A percentile compares a stretch with the other conserved stretches of the same genome.
Conservation (phyloP, 2,329 filamentous ascomycete genomes). For the Sarocladium kiliense region DNA sequence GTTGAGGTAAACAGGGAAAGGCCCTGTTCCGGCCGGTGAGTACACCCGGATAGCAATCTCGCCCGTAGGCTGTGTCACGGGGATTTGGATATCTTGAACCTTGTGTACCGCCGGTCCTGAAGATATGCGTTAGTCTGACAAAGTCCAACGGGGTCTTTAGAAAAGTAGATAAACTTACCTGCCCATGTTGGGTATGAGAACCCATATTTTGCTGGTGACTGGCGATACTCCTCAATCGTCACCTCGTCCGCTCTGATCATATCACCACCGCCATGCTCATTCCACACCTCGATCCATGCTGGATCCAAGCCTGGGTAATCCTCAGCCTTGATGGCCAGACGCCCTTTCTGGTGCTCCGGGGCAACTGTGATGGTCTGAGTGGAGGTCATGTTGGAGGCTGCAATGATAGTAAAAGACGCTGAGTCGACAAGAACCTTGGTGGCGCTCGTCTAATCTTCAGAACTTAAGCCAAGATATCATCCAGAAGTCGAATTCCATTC, state of each 20-base stretch:
- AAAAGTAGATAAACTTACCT: too few relatives aligned
- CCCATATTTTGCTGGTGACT: slow-evolving; percentile 20
- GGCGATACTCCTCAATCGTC: slow-evolving; percentile 20
- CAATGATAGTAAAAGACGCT: not conserved
- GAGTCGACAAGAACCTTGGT: too few relatives aligned
- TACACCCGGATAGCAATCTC: slow-evolving; percentile 20
- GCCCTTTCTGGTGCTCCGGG: not conserved
- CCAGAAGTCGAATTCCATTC: not conserved
- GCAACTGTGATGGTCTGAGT: not conserved
- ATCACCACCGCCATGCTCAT: slow-evolving; percentile 18
- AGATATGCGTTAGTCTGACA: too few relatives aligned
- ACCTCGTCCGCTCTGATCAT: slow-evolving; percentile 23
- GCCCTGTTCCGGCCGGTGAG: slow-evolving; percentile 20
- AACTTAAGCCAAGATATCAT: too few relatives aligned
- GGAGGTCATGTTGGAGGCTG: not conserved
- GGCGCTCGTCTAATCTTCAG: not conserved
- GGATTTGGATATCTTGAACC: slow-evolving; percentile 15
- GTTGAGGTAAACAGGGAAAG: slow-evolving; percentile 20
- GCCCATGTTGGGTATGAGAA: slow-evolving; percentile 22
- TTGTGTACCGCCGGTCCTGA: slow-evolving; percentile 12
- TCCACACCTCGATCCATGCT: slow-evolving; percentile 24
- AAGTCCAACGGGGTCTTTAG: too few relatives aligned
- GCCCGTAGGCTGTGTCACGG: slow-evolving; percentile 19
- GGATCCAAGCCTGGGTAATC: slow-evolving; percentile 19
- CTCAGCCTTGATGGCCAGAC: not conserved